Evolutionary conservation across 208 protist genomes (phyloP).

Genomic region (Chromosphaera perkinsii): DNA sequence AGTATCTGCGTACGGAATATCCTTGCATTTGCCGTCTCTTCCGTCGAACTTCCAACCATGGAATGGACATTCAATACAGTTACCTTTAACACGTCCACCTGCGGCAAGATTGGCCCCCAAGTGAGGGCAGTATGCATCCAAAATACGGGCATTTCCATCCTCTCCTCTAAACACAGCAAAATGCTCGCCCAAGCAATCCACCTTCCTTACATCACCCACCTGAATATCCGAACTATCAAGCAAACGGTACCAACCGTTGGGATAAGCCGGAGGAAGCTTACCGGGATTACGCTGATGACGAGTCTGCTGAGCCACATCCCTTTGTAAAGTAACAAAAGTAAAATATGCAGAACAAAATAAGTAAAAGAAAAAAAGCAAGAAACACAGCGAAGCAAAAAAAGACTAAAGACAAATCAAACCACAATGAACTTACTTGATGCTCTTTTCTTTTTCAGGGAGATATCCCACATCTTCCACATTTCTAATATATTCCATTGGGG

Average conservation of each 20-base stretch:
- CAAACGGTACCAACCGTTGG: slow-evolving; percentile 1
- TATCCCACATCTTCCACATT: too few species aligned
- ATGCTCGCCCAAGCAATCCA: slow-evolving; percentile 18
- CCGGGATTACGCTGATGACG: too few species aligned
- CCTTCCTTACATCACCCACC: background rate
- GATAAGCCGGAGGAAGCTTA: too few species aligned
- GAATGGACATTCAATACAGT: slow-evolving; percentile 31
- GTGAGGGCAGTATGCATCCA: slow-evolving; percentile 42
- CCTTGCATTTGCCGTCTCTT: slow-evolving; percentile 9
- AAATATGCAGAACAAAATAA: too few species aligned
- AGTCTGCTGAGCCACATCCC: too few species aligned
- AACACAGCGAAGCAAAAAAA: too few species aligned
- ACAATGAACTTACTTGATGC: too few species aligned
- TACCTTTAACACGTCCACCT: slow-evolving; percentile 20
- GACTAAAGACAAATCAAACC: too few species aligned
- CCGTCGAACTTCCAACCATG: slow-evolving; percentile 16
- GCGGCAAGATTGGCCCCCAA: slow-evolving; percentile 26
- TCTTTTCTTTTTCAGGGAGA: too few species aligned
- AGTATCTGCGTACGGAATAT: slow-evolving; percentile 15
- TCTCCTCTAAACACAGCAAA: slow-evolving; percentile 30
- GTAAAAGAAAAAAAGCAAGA: too few species aligned
- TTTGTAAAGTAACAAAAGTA: too few species aligned
- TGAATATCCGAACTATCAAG: background rate
- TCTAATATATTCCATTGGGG: too few species aligned
- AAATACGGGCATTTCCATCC: slow-evolving; percentile 1